Base-by-base conservation (phyloP, 352 stramenopile species). In the Phytophthora pluvialis region DNA sequence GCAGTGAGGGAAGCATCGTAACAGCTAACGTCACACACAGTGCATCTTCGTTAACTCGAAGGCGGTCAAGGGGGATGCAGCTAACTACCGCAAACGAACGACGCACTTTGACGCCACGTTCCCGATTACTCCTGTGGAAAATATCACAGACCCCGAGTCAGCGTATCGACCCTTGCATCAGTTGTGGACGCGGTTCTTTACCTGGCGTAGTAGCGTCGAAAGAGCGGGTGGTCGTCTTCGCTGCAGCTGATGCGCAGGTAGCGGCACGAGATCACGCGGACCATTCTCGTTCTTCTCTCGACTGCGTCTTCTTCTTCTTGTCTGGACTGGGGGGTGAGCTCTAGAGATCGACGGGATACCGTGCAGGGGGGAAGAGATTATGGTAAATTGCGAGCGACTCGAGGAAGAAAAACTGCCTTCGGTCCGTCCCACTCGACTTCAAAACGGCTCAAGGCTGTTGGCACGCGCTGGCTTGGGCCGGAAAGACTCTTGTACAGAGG, bases 1-100 rank as follows among this genome's bases (percentile, higher is more conserved):
- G 55, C 73, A 86, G 40, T 86, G 73, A 2, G 77, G 73, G 58
- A 85, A 85, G 52, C 77, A 85, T 3, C 72, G 63, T 38, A 80
- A 21, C 11, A 77, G 52, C 72, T 80, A 51, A 12, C 7, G 16
- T 46, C 18, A 46, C 7, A 13, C 39, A 28, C 12, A 21, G 15
- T 9, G 9, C 36, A 16, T 5, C 35, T 43, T 15, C 21, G 21
- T 21, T 21, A 21, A 21, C 21, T 21, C 21, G 21, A 21, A 21
- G 21, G 21, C 21, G 21, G 21, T 21, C 21, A 21, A 21, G 21
- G 21, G 21, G 21, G 21, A 21, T 21, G 21, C 21, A 21, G 21
- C 21, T 21, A 21, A 21, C 21, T 21, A 21, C 21, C 21, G 21
- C 21, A 21, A 21, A 2, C 21, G 21, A 21, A 21, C 21, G 44